Evolutionary conservation across 805 yeast species (phyloP).

Genomic region (Hermanozyma aechmeae): DNA sequence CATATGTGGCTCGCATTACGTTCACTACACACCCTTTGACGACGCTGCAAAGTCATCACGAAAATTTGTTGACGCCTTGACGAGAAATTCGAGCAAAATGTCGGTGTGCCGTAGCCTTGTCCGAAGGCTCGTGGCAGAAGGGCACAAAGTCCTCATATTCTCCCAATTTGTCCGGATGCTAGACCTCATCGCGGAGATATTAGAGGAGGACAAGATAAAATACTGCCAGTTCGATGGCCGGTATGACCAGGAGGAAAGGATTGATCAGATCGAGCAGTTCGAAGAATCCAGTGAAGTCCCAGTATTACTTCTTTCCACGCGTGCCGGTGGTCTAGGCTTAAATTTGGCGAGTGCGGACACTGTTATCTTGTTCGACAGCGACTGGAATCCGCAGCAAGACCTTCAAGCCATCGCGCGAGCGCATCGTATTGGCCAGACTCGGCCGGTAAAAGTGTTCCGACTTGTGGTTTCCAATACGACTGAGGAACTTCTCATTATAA

Average conservation of each 20-base stretch:
- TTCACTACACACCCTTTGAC: slow-evolving; percentile 67
- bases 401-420: slow-evolving; percentile 94
- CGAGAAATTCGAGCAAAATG: slow-evolving; percentile 64
- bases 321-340: slow-evolving; percentile 94
- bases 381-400: slow-evolving; percentile 97
- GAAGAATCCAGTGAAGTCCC: slow-evolving; percentile 24
- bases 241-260: slow-evolving; percentile 56
- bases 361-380: slow-evolving; percentile 83
- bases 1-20: slow-evolving; percentile 78
- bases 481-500: slow-evolving; percentile 72
- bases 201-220: slow-evolving; percentile 36
- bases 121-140: slow-evolving; percentile 33
- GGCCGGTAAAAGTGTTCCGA: slow-evolving; percentile 76
- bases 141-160: slow-evolving; percentile 73
- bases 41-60: slow-evolving; percentile 22
- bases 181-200: slow-evolving; percentile 75
- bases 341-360: slow-evolving; percentile 83
- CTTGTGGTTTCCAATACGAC: slow-evolving; percentile 70
- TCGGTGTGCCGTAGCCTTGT: slow-evolving; percentile 59
- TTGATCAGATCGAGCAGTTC: slow-evolving; percentile 51
- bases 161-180: slow-evolving; percentile 80
- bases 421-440: slow-evolving; percentile 84
- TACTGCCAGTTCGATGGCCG: slow-evolving; percentile 72
- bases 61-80: slow-evolving; percentile 16
- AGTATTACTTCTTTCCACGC: slow-evolving; percentile 78